Evolutionary conservation across 352 stramenopile species (phyloP), one percentile per base, ranked within the genome.

Genomic region (Blastocystis sp.): DNA sequence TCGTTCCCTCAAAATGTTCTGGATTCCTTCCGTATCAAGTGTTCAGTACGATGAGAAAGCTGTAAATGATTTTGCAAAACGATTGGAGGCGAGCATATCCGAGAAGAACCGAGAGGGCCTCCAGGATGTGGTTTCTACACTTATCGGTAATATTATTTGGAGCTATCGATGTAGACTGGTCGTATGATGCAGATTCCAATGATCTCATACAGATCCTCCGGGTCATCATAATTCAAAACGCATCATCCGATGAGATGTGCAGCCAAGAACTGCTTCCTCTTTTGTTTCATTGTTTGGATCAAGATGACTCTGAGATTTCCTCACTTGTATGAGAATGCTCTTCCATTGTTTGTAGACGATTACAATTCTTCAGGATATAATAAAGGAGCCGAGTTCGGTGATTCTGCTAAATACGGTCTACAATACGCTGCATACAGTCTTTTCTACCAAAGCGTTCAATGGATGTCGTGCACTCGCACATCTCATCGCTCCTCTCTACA

Each of bases 231-330:
- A 55, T 37, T 23, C 43, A 34, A 20, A 26, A 26, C 29, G 20
- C 29, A 9, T 79, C 68, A 5, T 45, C 39, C 13, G 59, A 20
- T n/a, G 68, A 80, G 41, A 18, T 47, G 23, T 9, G 20, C 37
- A 18, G n/a, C 18, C 50, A 62, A 6, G 70, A 80, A 29, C 9
- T 80, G 45, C 45, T 80, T 43, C 70, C 70, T 8, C 64, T 61
- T 20, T 41, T 80, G 37, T 80, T 80, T 80, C 50, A 64, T 9
- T 80, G 39, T 41, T n/a, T 80, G 18, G 70, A 80, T 11, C n/a
- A 61, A 29, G 43, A 64, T 13, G 45, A 80, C 50, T 34, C 70
- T 29, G 43, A 61, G 6, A n/a, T 80, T 18, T 41, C 45, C 8
- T 26, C 20, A 64, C 37, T 80, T 34, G 11, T 15, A 23, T 11